phyloP scores from a whole-genome alignment of 2,329 filamentous ascomycete species.

The Phialocephala sp. region DNA sequence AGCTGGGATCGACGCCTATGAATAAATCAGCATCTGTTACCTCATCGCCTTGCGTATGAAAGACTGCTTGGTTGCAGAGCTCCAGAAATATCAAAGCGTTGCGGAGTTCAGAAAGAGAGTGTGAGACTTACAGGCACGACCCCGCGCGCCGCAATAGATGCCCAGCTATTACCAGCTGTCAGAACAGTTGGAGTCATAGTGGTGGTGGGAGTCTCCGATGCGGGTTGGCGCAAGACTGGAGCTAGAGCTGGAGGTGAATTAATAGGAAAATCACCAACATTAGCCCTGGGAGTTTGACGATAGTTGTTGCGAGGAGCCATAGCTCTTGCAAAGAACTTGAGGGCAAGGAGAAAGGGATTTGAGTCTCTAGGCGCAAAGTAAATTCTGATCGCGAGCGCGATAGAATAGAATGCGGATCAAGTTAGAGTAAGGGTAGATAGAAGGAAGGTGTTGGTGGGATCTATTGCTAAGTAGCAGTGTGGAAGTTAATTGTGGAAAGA shows the following conservation, averaged over 20 bases:
- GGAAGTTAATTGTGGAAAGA: background rate
- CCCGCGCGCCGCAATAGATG: too few relatives aligned
- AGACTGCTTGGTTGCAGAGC: too few relatives aligned
- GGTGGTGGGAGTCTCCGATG: background rate
- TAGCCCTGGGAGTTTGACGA: background rate
- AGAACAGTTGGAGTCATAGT: background rate
- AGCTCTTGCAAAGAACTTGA: background rate
- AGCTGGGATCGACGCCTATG: background rate
- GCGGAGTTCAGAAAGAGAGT: too few relatives aligned
- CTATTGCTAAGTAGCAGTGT: background rate
- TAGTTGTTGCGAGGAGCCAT: background rate
- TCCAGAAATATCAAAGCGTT: too few relatives aligned
- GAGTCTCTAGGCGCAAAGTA: background rate
- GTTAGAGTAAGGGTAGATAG: background rate
- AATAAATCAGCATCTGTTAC: background rate
- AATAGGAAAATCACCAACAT: background rate
- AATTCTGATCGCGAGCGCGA: background rate
- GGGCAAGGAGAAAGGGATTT: background rate
- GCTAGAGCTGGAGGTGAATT: background rate
- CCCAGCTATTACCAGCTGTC: too few relatives aligned
- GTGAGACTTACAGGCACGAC: too few relatives aligned
- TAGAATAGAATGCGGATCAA: background rate
- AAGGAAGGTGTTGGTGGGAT: background rate
- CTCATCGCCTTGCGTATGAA: background rate
- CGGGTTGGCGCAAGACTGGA: background rate